These are phyloP conservation scores for Musa balbisiana DNA, from an alignment of 202 grass and related monocot species.

Conservation along the genomic window DNA sequence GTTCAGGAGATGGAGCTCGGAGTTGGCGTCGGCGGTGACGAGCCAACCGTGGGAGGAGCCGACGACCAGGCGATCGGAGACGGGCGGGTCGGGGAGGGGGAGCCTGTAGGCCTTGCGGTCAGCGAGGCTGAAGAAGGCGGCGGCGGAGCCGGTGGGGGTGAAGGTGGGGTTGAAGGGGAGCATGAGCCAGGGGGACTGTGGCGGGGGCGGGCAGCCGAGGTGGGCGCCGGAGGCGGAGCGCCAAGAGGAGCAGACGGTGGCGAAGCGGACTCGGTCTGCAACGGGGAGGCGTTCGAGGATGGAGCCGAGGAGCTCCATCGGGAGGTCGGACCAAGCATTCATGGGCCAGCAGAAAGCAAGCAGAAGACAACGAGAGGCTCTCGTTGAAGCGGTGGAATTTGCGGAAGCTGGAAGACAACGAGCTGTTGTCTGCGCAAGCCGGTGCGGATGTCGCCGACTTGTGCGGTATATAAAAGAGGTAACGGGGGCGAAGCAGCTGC, in stretches of 20 bases:
- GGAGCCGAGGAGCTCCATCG: neutral
- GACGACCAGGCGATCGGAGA: constrained; percentile 1
- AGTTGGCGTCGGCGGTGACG: neutral
- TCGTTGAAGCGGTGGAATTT: neutral
- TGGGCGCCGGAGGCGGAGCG: neutral
- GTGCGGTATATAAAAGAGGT: neutral
- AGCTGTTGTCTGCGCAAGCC: neutral
- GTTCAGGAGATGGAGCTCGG: neutral
- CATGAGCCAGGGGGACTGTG: constrained; percentile 12
- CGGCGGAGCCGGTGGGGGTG: neutral
- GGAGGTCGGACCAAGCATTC: constrained; percentile 10
- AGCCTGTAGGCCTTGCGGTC: neutral
- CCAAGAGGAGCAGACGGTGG: constrained; percentile 7
- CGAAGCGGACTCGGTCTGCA: neutral
- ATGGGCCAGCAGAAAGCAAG: neutral
- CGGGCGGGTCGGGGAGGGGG: neutral
- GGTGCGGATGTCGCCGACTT: neutral
- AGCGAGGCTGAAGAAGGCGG: neutral
- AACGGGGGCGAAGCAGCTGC: neutral
- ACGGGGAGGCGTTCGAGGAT: neutral
- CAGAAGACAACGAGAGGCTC: no score
- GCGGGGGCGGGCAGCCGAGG: neutral
- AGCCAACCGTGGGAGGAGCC: constrained; percentile 7
- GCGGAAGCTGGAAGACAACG: neutral
- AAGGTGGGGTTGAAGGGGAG: neutral